Base-by-base conservation (phyloP, 805 yeast species). In the Dipodascus albidus region DNA sequence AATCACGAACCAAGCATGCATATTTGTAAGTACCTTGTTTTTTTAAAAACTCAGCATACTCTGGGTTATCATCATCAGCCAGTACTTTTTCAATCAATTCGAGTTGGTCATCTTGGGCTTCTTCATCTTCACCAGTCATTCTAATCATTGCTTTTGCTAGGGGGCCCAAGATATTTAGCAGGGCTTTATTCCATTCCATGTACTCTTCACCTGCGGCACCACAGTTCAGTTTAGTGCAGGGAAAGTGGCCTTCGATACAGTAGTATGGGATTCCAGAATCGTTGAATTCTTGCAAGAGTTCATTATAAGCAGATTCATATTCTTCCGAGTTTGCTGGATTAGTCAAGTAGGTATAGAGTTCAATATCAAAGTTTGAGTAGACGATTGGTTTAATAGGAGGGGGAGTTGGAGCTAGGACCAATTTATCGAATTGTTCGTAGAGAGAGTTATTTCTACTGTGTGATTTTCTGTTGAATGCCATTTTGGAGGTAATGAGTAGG, bases 41-140 rank as follows among this genome's bases (percentile, higher is more conserved):
- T 17, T 38, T 14, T 6, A 38, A 17, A 19, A n/a, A 38, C 20
- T 38, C 44, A 11, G 44, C 44, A 14, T 38, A 38, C 15, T 38
- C 20, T 38, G 44, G 44, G 20, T 38, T 38, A 14, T 38, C 44
- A 6, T 14, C 17, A 14, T 38, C 44, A 14, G 17, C 20, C 15
- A 38, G 17, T 4, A 38, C 44, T 14, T 38, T 38, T 14, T n/a
- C 17, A 38, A 38, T 38, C 6, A 38, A 14, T n/a, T 38, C 44
- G 8, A 38, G 20, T 17, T 38, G 44, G 20, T 38, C 44, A 38
- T 38, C 44, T 17, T 38, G 44, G 17, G 44, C 44, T 38, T 38
- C 44, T 17, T 38, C 44, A 38, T 38, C 44, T 38, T 38, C 44
- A 38, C 44, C 44, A 38, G 44, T n/a, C 44, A 38, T 38, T 4